Conservation (phyloP, 2,329 filamentous ascomycete species). For the Aphanoascus verrucosus region DNA sequence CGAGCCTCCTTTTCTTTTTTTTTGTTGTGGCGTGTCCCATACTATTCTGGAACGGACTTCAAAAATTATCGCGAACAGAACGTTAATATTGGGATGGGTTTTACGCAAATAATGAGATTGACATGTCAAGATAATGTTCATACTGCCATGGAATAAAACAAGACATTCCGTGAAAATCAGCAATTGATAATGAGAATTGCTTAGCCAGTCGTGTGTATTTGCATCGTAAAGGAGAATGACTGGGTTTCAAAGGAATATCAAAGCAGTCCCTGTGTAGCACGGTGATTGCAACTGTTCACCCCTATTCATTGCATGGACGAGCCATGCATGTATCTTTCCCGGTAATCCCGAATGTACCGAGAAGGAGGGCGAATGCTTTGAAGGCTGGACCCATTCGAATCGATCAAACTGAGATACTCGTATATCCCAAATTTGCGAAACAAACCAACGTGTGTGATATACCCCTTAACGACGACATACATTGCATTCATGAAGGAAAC, state of each 20-base stretch:
- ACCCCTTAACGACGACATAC: not conserved
- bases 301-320: slow-evolving; percentile 6
- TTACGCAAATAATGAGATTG: slow-evolving; percentile 6
- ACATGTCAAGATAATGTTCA: not conserved
- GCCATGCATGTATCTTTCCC: slow-evolving; percentile 11
- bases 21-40: not conserved
- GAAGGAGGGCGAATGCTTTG: slow-evolving; percentile 2
- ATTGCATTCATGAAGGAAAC: not conserved
- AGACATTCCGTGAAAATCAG: not conserved
- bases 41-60: not conserved
- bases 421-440: slow-evolving; percentile 1
- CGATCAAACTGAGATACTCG: slow-evolving; percentile 3
- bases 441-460: not conserved
- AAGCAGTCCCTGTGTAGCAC: too few species aligned
- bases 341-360: slow-evolving; percentile 13
- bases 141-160: not conserved
- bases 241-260: too few species aligned
- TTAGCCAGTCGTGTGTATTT: not conserved
- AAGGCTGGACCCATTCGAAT: not conserved
- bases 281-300: too few species aligned
- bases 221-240: too few species aligned
- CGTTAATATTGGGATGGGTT: slow-evolving; percentile 6
- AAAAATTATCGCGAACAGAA: slow-evolving; percentile 1
- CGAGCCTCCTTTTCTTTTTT: too few species aligned
- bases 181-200: not conserved